Evolutionary conservation across 2,329 filamentous ascomycete genomes (phyloP), one percentile per base, ranked within the genome.

Genomic region (Cryphonectria naterciae): DNA sequence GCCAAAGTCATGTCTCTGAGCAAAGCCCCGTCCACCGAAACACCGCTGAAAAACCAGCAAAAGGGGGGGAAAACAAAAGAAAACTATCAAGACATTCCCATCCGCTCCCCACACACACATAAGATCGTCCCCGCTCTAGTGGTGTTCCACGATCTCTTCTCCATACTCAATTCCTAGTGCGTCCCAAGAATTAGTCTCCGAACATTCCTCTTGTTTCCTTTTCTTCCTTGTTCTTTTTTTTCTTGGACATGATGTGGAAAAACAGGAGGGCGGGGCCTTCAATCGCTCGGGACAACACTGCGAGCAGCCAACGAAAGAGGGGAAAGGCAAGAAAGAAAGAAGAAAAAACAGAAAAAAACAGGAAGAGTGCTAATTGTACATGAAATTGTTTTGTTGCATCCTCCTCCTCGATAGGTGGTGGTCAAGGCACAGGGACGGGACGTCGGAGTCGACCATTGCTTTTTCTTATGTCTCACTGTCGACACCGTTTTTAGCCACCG

Each of bases 131-230:
- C 54, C 54, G 52, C 52, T 28, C n/a, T 22, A 7, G 13, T 28
- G 25, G 15, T 19, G 15, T 19, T 32, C 13, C 13, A 58, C 25
- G 25, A 58, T 58, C 52, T 43, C 52, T 49, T 43, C 52, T 49
- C 37, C 39, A n/a, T 52, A 54, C 63, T 73, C 71, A 73, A 64
- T 73, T 73, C 69, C 71, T 73, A 71, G 49, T 71, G 65, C 60
- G 41, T 68, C 71, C 71, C 63, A 68, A 68, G 28, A 35, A 73
- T 73, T 73, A 73, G 71, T 69, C 39, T 66, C 60, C 69, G 28
- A 60, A 39, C 22, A 43, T 39, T 64, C 43, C 65, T 66, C 22
- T 35, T 68, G 17, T 25, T 65, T 65, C n/a, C 63, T 35, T 58
- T 35, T 60, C 39, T 17, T 39, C 7, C n/a, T 28, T 35, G 41